Evolutionary conservation across 2,329 filamentous ascomycete species (phyloP).

Genomic region (Ceratocystis diversiconidia): DNA sequence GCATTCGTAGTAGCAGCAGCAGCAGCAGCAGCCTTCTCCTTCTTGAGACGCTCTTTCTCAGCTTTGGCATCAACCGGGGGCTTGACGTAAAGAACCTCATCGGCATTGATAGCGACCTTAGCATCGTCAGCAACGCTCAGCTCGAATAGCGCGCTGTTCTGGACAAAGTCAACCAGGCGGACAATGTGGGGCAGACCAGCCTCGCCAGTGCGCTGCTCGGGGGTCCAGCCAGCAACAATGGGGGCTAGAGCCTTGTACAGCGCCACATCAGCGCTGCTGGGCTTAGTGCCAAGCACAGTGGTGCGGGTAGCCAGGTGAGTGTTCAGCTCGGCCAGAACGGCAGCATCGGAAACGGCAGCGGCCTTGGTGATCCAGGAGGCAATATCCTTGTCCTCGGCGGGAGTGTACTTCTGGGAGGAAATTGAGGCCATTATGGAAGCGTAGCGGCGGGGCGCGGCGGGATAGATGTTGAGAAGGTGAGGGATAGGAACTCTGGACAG

Average conservation of each 20-base stretch:
- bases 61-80: slow-evolving; percentile 82
- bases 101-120: slow-evolving; percentile 64
- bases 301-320: slow-evolving; percentile 75
- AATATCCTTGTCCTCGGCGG: slow-evolving; percentile 73
- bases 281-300: slow-evolving; percentile 78
- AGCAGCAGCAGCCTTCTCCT: slow-evolving; percentile 68
- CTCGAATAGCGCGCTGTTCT: slow-evolving; percentile 66
- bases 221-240: slow-evolving; percentile 61
- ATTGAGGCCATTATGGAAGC: slow-evolving; percentile 49
- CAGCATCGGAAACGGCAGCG: slow-evolving; percentile 37
- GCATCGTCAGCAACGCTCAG: slow-evolving; percentile 55
- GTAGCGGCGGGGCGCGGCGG: slow-evolving; percentile 20
- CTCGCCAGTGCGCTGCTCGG: slow-evolving; percentile 80
- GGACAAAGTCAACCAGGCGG: slow-evolving; percentile 83
- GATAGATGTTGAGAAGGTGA: slow-evolving; percentile 28
- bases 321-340: slow-evolving; percentile 65
- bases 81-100: slow-evolving; percentile 74
- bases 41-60: slow-evolving; percentile 93
- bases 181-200: slow-evolving; percentile 83
- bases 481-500: slow-evolving; percentile 25
- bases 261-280: slow-evolving; percentile 72
- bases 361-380: slow-evolving; percentile 64
- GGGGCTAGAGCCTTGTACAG: slow-evolving; percentile 68
- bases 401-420: slow-evolving; percentile 54
- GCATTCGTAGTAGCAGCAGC: slow-evolving; percentile 37